These are phyloP conservation scores for Cocos nucifera DNA, from an alignment of 176 grass and related monocot genomes.

Conservation along the genomic window DNA sequence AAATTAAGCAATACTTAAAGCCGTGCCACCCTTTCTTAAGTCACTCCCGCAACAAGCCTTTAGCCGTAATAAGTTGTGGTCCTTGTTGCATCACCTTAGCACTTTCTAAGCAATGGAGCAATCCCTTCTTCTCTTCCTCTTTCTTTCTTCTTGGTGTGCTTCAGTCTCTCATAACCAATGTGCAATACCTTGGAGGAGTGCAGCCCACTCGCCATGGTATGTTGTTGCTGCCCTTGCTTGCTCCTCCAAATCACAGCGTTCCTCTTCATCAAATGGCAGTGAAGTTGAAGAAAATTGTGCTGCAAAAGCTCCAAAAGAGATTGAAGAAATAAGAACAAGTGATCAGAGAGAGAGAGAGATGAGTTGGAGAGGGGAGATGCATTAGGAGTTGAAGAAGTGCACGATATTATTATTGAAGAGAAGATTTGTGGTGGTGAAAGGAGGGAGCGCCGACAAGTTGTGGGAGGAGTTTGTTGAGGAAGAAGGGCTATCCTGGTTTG, in stretches of 20 bases:
- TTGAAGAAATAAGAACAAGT: background rate
- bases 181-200: conserved; percentile 18
- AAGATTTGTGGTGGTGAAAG: too few species aligned
- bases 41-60: conserved; percentile 31
- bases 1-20: conserved; percentile 41
- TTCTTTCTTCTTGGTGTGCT: too few species aligned
- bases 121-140: background rate
- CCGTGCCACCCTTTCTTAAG: conserved; percentile 21
- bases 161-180: background rate
- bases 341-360: background rate
- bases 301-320: background rate
- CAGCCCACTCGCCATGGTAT: conserved; percentile 11
- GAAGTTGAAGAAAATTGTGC: background rate
- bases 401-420: background rate
- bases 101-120: too few species aligned
- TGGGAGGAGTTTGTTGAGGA: background rate
- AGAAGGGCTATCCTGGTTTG: background rate
- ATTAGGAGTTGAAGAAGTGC: background rate
- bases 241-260: conserved; percentile 5
- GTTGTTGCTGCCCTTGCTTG: conserved; percentile 10
- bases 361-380: background rate
- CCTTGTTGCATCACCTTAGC: too few species aligned
- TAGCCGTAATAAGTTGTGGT: background rate
- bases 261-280: background rate
- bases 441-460: too few species aligned